Percentiles rank a stretch among this genome's conserved stretches.
Conservation (phyloP, 1,284 basidiomycete genomes). For the Schizophyllum commune region DNA sequence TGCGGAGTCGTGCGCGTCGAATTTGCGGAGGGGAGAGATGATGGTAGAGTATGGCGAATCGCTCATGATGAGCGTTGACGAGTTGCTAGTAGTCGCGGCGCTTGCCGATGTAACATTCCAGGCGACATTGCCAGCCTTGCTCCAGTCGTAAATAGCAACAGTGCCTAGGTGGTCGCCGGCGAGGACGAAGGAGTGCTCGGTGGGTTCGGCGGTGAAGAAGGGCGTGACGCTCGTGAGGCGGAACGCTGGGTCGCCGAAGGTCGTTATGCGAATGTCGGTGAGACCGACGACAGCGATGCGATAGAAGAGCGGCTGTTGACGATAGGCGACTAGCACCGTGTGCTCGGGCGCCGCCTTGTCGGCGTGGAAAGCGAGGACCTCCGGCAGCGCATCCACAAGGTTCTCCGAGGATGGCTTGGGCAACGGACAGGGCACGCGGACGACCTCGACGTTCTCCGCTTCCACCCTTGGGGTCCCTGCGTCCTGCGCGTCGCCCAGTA, state of each 20-base stretch:
- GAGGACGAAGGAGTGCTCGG: conserved; percentile 42
- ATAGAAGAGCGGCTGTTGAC: conserved; percentile 39
- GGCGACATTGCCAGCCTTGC: conserved; percentile 5
- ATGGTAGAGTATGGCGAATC: no score
- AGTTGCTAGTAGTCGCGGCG: no score
- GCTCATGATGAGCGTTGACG: no score
- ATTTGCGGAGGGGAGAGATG: conserved; percentile 32
- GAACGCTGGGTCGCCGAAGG: conserved; percentile 46
- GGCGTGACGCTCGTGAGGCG: conserved; percentile 37
- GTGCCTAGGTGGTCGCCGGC: conserved; percentile 53
- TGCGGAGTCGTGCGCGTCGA: conserved; percentile 49
- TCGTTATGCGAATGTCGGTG: conserved; percentile 21
- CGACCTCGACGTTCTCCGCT: background rate
- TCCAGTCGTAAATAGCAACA: conserved; percentile 54
- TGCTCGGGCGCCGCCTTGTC: conserved; percentile 13
- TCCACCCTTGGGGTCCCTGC: background rate
- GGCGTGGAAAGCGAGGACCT: conserved; percentile 16
- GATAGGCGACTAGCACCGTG: conserved; percentile 38
- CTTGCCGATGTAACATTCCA: no score
- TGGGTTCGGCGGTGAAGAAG: conserved; percentile 30
- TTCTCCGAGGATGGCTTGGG: background rate
- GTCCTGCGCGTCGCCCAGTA: conserved; percentile 8
- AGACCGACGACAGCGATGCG: conserved; percentile 34
- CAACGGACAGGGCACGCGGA: background rate
- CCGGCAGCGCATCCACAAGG: conserved; percentile 11